Evolutionary conservation across 805 yeast species (phyloP), one percentile per base, ranked within the genome.

Genomic region (Cyberlindnera veronae): DNA sequence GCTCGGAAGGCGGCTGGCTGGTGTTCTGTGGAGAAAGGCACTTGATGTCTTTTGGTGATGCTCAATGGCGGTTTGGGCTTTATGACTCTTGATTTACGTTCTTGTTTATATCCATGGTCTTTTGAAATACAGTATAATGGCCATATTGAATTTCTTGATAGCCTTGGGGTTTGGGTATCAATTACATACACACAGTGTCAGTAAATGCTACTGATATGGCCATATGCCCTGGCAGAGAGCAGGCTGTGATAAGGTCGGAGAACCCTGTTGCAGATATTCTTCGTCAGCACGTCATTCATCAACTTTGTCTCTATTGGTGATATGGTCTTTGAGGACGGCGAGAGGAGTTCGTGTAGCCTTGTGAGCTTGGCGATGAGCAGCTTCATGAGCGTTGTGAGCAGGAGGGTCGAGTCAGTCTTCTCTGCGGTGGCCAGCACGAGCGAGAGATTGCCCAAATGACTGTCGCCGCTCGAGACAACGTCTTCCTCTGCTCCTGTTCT

Each of bases 1-100:
- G 31, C 47, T 83, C 34, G 93, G 93, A 4, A 69, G 90, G 48
- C 60, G 79, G 47, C 62, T 70, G 45, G 79, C 84, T 20, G 66
- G 68, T 29, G 47, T 45, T 22, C 23, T 55, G 5, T 55, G 58
- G 58, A 45, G 57, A 16, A 47, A 39, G 29, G 35, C 41, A 4
- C 44, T 51, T 51, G 53, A 54, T 36, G 26, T 37, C 21, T 42
- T 51, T 12, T 45, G 44, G 26, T 50, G 41, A 32, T 29, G n/a
- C 16, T 29, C 6, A 7, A 29, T 16, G 31, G 16, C 19, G 8
- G 5, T 29, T 29, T 10, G 29, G 29, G 11, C 8, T 22, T 22
- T 22, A 10, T 26, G 6, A 26, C 9, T 12, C 9, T 26, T 11
- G 7, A 13, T 26, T 29, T 12, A 6, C n/a, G 22, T 18, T 17